Evolutionary conservation across 2,329 filamentous ascomycete genomes (phyloP).

Genomic region (Calonectria hongkongensis): DNA sequence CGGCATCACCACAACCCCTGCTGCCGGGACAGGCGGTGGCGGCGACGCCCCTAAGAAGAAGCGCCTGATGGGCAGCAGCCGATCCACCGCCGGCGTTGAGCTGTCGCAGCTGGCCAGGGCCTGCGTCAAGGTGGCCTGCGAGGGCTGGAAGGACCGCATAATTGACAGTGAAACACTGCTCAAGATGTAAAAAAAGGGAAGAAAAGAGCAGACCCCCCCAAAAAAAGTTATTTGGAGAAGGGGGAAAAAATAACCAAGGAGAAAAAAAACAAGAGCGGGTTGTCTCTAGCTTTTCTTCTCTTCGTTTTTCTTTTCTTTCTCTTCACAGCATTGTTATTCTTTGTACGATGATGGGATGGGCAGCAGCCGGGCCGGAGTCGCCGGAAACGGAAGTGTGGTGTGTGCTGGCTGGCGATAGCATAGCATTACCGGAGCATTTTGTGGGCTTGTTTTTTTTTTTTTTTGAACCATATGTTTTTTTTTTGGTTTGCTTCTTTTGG

Average conservation of each 20-base stretch:
- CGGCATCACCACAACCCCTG: conserved; percentile 1
- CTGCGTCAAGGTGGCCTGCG: conserved; percentile 60
- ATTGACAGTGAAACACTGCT: conserved; percentile 59
- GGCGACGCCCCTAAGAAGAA: conserved; percentile 50
- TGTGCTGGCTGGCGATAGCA: conserved; percentile 17
- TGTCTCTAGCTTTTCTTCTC: conserved; percentile 1
- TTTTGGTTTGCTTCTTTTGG: background rate
- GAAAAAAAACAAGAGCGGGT: conserved; percentile 11
- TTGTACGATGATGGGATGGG: conserved; percentile 20
- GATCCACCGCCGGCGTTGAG: conserved; percentile 58
- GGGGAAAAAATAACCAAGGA: background rate
- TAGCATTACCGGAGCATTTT: conserved; percentile 29
- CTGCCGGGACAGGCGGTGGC: conserved; percentile 47
- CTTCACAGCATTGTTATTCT: background rate
- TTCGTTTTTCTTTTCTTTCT: background rate
- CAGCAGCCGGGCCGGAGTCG: conserved; percentile 5
- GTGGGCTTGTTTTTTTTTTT: conserved; percentile 1
- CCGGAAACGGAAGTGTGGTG: conserved; percentile 14
- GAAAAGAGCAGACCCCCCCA: too few relatives aligned
- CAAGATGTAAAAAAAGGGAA: conserved; percentile 51
- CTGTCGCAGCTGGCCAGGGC: conserved; percentile 60
- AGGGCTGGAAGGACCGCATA: conserved; percentile 60
- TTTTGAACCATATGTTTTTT: background rate
- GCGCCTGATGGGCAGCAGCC: conserved; percentile 50
- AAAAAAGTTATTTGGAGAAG: too few relatives aligned